Evolutionary conservation across 495 filamentous ascomycete genomes (phyloP).

Genomic region (Acidomyces sp.): DNA sequence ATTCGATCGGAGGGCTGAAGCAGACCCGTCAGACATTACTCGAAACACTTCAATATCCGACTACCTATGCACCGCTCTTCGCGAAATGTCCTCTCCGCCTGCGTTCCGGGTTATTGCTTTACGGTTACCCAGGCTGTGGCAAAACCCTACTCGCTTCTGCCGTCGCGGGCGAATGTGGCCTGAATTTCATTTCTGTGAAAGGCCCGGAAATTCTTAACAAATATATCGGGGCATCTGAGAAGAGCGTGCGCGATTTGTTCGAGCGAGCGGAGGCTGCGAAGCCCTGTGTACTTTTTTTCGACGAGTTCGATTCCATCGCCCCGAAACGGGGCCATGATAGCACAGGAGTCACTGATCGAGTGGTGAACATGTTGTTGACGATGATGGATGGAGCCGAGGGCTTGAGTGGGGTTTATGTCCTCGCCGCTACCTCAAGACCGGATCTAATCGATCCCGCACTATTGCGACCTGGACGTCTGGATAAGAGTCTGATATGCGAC

Average conservation of each 20-base stretch:
- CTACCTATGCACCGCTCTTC: constrained; percentile 95
- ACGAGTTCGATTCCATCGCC: constrained; percentile 95
- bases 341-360: constrained; percentile 93
- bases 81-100: constrained; percentile 85
- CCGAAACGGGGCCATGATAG: constrained; percentile 94
- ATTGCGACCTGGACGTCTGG: constrained; percentile 73
- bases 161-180: constrained; percentile 86
- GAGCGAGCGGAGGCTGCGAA: constrained; percentile 79
- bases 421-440: constrained; percentile 80
- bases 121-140: constrained; percentile 90
- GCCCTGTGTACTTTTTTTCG: constrained; percentile 91
- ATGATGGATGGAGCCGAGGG: constrained; percentile 99
- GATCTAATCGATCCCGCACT: constrained; percentile 92
- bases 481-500: constrained; percentile 83
- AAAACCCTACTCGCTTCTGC: constrained; percentile 90
- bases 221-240: constrained; percentile 93
- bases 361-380: constrained; percentile 93
- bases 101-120: constrained; percentile 80
- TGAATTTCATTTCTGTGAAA: constrained; percentile 97
- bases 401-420: constrained; percentile 82
- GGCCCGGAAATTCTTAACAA: constrained; percentile 97
- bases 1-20: constrained; percentile 76
- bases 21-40: constrained; percentile 75
- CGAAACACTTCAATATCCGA: constrained; percentile 93
- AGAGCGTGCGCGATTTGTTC: constrained; percentile 86